Evolutionary conservation across 1,139 yeast species (phyloP).

Genomic region (Pichia sp.): DNA sequence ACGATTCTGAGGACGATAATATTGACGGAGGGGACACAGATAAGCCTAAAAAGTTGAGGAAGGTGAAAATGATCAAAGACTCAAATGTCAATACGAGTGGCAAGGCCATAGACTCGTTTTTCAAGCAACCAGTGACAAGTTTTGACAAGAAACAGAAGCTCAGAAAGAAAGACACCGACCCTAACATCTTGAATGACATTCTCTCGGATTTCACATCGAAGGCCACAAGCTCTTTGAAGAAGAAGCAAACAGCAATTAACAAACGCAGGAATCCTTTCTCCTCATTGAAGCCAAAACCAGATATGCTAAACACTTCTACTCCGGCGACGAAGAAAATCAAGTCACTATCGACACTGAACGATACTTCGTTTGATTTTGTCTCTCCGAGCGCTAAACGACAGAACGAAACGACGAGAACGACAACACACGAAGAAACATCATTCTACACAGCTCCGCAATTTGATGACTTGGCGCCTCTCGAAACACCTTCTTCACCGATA

Average conservation of each 20-base stretch:
- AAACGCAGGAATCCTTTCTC: constrained; percentile 30
- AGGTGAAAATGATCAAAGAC: constrained; percentile 43
- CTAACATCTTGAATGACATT: constrained; percentile 43
- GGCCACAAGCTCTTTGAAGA: constrained; percentile 20
- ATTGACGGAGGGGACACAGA: constrained; percentile 33
- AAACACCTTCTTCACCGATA: constrained; percentile 32
- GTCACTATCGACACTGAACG: constrained; percentile 21
- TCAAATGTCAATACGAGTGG: constrained; percentile 41
- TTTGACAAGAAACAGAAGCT: constrained; percentile 15
- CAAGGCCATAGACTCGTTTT: constrained; percentile 52
- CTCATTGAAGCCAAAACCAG: constrained; percentile 19
- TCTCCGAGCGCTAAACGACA: constrained; percentile 8
- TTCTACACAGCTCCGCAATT: constrained; percentile 25
- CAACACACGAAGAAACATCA: constrained; percentile 20
- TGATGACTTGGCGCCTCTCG: constrained; percentile 17
- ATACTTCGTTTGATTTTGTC: constrained; percentile 18
- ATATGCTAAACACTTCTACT: constrained; percentile 13
- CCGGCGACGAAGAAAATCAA: constrained; percentile 10
- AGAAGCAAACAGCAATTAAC: constrained; percentile 21
- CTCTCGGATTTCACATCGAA: constrained; percentile 40
- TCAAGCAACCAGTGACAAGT: constrained; percentile 35
- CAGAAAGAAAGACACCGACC: constrained; percentile 29
- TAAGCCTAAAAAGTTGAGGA: constrained; percentile 34
- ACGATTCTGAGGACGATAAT: constrained; percentile 23
- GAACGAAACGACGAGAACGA: neutral